Percentiles rank a stretch among this genome's conserved stretches.
Conservation (phyloP, 2,329 filamentous ascomycete genomes). For the Tolypocladium endophyticum region DNA sequence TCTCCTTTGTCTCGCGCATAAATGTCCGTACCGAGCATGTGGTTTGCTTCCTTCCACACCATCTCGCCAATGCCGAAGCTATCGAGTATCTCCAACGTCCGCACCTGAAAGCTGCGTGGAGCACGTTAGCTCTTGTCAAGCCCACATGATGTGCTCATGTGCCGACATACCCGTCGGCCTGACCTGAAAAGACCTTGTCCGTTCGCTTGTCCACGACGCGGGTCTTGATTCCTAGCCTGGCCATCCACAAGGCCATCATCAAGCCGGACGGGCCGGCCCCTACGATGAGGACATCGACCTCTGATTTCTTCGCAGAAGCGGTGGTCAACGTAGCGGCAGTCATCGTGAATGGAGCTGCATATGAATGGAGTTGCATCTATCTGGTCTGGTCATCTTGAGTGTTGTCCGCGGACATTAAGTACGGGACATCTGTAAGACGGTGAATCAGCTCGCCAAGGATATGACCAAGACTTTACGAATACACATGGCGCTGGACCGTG, state of each 20-base stretch:
- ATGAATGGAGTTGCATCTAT: background rate
- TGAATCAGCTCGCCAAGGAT: background rate
- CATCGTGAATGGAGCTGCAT: background rate
- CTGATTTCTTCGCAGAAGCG: conserved; percentile 5
- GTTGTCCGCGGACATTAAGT: background rate
- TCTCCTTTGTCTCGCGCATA: no score
- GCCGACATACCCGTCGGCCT: conserved; percentile 25
- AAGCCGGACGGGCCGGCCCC: conserved; percentile 30
- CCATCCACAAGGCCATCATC: conserved; percentile 33
- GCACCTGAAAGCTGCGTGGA: conserved; percentile 37
- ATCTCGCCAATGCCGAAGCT: conserved; percentile 57
- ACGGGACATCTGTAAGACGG: background rate
- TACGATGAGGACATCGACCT: conserved; percentile 26
- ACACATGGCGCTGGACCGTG: background rate
- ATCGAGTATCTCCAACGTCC: conserved; percentile 64
- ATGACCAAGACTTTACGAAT: background rate
- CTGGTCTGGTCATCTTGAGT: background rate
- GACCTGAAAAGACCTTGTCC: conserved; percentile 26
- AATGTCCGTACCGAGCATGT: conserved; percentile 46
- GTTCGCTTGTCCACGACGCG: conserved; percentile 36
- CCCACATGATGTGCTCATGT: background rate
- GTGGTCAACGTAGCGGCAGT: background rate
- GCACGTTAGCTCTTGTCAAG: background rate
- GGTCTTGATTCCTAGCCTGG: conserved; percentile 26
- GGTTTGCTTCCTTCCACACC: conserved; percentile 56